Percentiles rank a stretch among this genome's conserved stretches.
Evolutionary conservation across 2,329 filamentous ascomycete species (phyloP).

Genomic region (Aureobasidium sp.): DNA sequence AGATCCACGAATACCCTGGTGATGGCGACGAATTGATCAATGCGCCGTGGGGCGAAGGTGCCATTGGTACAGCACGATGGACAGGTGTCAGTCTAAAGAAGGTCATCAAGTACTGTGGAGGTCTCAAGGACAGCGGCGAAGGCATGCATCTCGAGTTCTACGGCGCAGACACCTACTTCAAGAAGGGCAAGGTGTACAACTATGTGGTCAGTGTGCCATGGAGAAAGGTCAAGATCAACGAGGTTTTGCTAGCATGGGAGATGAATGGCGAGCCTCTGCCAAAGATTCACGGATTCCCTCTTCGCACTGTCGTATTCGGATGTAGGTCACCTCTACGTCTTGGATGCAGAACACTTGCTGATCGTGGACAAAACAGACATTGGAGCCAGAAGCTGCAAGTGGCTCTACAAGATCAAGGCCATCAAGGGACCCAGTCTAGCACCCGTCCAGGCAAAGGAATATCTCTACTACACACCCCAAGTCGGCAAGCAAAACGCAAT

Average conservation of each 20-base stretch:
- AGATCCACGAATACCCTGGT: slow-evolving; percentile 57
- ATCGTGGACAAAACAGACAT: slow-evolving; percentile 38
- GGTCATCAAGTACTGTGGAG: slow-evolving; percentile 62
- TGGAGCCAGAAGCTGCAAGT: slow-evolving; percentile 56
- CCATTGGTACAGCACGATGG: slow-evolving; percentile 58
- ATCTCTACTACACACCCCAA: slow-evolving; percentile 61
- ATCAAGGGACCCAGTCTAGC: slow-evolving; percentile 49
- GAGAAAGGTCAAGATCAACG: slow-evolving; percentile 58
- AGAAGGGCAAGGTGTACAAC: slow-evolving; percentile 56
- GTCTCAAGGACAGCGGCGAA: slow-evolving; percentile 45
- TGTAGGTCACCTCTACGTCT: background rate
- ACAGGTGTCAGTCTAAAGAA: slow-evolving; percentile 59
- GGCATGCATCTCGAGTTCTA: slow-evolving; percentile 55
- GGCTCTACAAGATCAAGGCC: slow-evolving; percentile 55
- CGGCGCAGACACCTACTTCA: slow-evolving; percentile 67
- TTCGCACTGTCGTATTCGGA: slow-evolving; percentile 51
- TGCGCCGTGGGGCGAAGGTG: slow-evolving; percentile 51
- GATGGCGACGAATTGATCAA: slow-evolving; percentile 43
- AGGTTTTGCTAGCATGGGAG: slow-evolving; percentile 61
- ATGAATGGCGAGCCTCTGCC: slow-evolving; percentile 62
- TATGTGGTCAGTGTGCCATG: slow-evolving; percentile 60
- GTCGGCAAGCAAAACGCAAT: slow-evolving; percentile 58
- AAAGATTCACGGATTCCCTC: slow-evolving; percentile 56
- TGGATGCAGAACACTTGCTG: slow-evolving; percentile 22
- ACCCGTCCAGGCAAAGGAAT: slow-evolving; percentile 57